Conservation (phyloP, 1,139 yeast genomes). For the Zhuliangozyma blackwelliae region DNA sequence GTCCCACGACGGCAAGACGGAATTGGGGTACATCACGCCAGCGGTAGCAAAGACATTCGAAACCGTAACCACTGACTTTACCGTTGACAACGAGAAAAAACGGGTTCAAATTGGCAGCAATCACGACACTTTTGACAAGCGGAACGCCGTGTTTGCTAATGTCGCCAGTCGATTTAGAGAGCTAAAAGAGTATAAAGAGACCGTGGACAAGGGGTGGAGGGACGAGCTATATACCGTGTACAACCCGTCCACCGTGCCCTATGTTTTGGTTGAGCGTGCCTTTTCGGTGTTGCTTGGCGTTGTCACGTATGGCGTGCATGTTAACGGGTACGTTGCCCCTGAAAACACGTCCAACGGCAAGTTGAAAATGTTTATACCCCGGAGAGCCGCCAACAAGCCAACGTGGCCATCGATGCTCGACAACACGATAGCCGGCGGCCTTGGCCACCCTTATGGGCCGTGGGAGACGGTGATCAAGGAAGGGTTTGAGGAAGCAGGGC, state of each 20-base stretch:
- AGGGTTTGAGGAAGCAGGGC: slow-evolving; percentile 86
- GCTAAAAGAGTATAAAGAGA: slow-evolving; percentile 32
- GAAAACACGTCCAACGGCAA: slow-evolving; percentile 32
- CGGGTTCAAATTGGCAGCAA: slow-evolving; percentile 33
- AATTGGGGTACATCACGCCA: slow-evolving; percentile 52
- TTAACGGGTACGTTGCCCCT: slow-evolving; percentile 67
- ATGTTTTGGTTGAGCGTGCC: slow-evolving; percentile 73
- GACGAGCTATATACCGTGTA: slow-evolving; percentile 75
- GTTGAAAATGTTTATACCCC: slow-evolving; percentile 77
- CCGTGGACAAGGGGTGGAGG: slow-evolving; percentile 73
- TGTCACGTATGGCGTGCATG: slow-evolving; percentile 84
- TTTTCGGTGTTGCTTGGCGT: slow-evolving; percentile 80
- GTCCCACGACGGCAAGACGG: slow-evolving; percentile 46
- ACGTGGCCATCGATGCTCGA: slow-evolving; percentile 91
- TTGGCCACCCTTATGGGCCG: slow-evolving; percentile 76
- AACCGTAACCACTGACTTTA: slow-evolving; percentile 23
- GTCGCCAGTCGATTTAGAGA: slow-evolving; percentile 45
- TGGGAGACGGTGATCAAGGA: slow-evolving; percentile 81
- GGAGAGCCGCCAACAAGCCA: slow-evolving; percentile 69
- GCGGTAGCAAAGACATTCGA: slow-evolving; percentile 39
- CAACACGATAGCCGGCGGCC: slow-evolving; percentile 92
- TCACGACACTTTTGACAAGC: slow-evolving; percentile 41
- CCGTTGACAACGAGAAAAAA: slow-evolving; percentile 23
- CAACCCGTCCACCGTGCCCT: slow-evolving; percentile 50
- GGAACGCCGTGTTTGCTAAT: slow-evolving; percentile 42